Evolutionary conservation across 306 rosid genomes (phyloP).

Genomic region (Leucaena leucocephala): DNA sequence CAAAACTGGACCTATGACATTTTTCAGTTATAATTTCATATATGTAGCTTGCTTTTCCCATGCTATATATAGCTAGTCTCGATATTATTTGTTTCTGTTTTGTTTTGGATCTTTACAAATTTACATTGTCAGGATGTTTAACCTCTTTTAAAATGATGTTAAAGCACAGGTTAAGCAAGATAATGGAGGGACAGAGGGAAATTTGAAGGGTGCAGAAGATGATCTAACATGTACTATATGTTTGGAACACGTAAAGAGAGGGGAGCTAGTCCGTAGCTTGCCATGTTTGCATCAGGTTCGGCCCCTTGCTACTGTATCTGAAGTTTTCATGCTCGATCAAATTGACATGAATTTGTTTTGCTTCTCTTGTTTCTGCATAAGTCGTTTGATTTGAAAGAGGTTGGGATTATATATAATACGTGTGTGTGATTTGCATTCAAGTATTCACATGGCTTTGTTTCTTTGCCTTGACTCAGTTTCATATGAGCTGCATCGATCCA

Average conservation of each 20-base stretch:
- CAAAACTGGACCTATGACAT: not conserved
- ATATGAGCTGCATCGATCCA: slow-evolving; percentile 71
- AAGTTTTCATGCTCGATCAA: not conserved
- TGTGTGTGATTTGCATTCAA: not conserved
- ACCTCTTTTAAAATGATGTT: slow-evolving; percentile 17
- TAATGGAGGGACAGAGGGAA: slow-evolving; percentile 35
- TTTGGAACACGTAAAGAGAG: slow-evolving; percentile 61
- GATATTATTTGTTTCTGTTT: not conserved
- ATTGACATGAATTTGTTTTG: not conserved
- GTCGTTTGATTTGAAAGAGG: not conserved
- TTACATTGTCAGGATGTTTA: not conserved
- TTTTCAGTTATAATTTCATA: not conserved
- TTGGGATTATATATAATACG: not conserved
- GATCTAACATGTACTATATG: slow-evolving; percentile 49
- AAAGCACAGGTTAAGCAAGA: slow-evolving; percentile 43
- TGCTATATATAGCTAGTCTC: not conserved
- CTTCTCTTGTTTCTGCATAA: not conserved
- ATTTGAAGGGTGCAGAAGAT: slow-evolving; percentile 31
- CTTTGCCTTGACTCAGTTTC: slow-evolving; percentile 50
- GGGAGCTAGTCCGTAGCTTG: slow-evolving; percentile 65
- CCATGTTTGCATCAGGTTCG: slow-evolving; percentile 75
- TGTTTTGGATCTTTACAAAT: slow-evolving; percentile 2
- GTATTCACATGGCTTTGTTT: not conserved
- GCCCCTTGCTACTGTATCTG: not conserved
- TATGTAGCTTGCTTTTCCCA: slow-evolving; percentile 1